A percentile compares a stretch with the other conserved stretches of the same genome.
These are phyloP conservation scores for Flaveria floridana DNA, from an alignment of 140 eudicot species.

Conservation along the genomic window DNA sequence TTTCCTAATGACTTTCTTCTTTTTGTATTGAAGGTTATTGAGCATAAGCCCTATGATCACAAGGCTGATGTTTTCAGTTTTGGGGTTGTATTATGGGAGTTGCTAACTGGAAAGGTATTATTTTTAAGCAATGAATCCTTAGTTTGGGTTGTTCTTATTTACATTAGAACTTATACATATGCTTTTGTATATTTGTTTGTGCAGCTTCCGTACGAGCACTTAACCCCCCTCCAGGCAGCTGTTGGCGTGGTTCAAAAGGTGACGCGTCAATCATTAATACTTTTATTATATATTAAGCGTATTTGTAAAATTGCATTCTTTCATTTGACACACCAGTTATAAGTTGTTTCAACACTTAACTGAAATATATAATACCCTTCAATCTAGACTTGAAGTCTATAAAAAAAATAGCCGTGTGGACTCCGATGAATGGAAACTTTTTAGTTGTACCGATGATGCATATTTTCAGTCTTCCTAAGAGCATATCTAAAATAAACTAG, in stretches of 20 bases:
- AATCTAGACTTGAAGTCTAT: neutral
- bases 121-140: neutral
- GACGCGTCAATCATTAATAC: slow-evolving; percentile 16
- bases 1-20: slow-evolving; percentile 22
- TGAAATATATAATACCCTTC: neutral
- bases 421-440: neutral
- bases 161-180: neutral
- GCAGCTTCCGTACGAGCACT: slow-evolving; percentile 89
- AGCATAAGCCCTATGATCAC: slow-evolving; percentile 48
- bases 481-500: neutral
- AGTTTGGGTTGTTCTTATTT: neutral
- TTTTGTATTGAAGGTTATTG: slow-evolving; percentile 41
- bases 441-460: neutral
- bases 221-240: slow-evolving; percentile 92
- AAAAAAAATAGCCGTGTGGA: neutral
- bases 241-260: slow-evolving; percentile 99
- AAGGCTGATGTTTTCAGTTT: slow-evolving; percentile 48
- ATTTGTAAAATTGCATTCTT: neutral
- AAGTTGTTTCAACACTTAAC: neutral
- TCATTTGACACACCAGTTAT: neutral
- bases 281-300: neutral
- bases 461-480: neutral
- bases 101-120: slow-evolving; percentile 81
- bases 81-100: slow-evolving; percentile 46
- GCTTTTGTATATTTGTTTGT: neutral